Base-by-base conservation (phyloP, 2,329 filamentous ascomycete genomes). In the Xylaria polymorpha region DNA sequence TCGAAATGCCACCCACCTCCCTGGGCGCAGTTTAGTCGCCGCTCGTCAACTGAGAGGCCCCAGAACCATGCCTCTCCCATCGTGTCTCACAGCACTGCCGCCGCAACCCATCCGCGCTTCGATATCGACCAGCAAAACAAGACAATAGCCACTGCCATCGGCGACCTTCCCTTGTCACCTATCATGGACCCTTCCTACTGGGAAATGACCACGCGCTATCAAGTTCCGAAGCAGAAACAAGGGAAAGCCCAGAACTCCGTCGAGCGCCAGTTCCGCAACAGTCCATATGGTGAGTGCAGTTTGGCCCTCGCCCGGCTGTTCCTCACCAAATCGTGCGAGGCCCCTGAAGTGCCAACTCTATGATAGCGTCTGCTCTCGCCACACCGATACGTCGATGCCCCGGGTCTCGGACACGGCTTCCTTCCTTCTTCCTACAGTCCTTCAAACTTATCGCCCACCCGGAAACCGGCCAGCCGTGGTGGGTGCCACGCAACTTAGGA, bases 351-450 rank as follows among this genome's bases (percentile, higher is more conserved):
- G 48, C 61, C 64, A 39, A 71, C 51, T 20, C 14, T n/a, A 10
- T 20, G 5, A 32, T 64, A 92, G 91, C 91, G 3, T 84, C 84
- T 53, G 87, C 89, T 7, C 84, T 94, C 25, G 86, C 87, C 37
- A 86, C 86, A 0, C 87, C 89, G 0, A 66, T 90, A 25, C 88
- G 92, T 63, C 73, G 77, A 66, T 92, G 90, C 74, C 74, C 79
- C 25, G 76, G 85, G 39, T 88, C 89, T 1, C 69, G 74, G 0
- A 76, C 78, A 0, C 75, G 76, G 1, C 78, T 93, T 7, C 92
- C 92, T 1, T 79, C 78, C 15, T 88, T 85, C 74, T 91, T 93
- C 76, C 80, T 93, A n/a, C 86, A 91, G 64, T 82, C 87, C 39
- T 89, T 93, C 68, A 83, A 85, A 35, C 74, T 89, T 1, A 80